Evolutionary conservation across 768 basidiomycete species (phyloP), one percentile per base, ranked within the genome.

Genomic region (Porphyrellus cyaneotinctus): DNA sequence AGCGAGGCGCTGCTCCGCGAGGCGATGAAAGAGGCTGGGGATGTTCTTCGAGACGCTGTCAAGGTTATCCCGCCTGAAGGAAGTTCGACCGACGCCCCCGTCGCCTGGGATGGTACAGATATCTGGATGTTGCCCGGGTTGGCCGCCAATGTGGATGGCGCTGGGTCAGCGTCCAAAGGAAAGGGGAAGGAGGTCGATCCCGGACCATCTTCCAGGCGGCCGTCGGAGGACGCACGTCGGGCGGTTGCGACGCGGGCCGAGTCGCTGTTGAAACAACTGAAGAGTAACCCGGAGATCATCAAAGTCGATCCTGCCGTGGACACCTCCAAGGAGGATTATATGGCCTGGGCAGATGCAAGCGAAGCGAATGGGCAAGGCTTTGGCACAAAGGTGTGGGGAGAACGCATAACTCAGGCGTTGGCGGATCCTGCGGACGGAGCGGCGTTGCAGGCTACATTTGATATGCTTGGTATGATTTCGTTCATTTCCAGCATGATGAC

Each of bases 1-100:
- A 85, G 85, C 65, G 85, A 87, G 58, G 75, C 67, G 9, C 63
- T 86, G 31, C 66, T 87, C 28, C 75, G 80, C 36, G 86, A 85
- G 52, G 88, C 83, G 2, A 78, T 90, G 61, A 86, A 83, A 61
- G 90, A 91, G 62, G 88, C 89, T 8, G 80, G 88, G 51, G 92
- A 88, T 57, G 85, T 87, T 15, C 73, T 95, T 11, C 83, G 79
- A 47, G 94, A 97, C 45, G 92, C 91, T 12, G 91, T 97, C 61
- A 95, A 94, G 68, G 87, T 97, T 46, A 76, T 97, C 14, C 95
- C 94, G 0, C 94, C 94, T 1, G 85, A 88, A 33, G 78, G 78
- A 39, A 66, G 60, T 8, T 22, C 64, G 14, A 44, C 55, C 41
- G 63, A 70, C 2, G 57, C 62, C 30, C 64, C 70, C 4, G 64